Base-by-base conservation (phyloP, 148 eudicot species). In the Drosera capensis region DNA sequence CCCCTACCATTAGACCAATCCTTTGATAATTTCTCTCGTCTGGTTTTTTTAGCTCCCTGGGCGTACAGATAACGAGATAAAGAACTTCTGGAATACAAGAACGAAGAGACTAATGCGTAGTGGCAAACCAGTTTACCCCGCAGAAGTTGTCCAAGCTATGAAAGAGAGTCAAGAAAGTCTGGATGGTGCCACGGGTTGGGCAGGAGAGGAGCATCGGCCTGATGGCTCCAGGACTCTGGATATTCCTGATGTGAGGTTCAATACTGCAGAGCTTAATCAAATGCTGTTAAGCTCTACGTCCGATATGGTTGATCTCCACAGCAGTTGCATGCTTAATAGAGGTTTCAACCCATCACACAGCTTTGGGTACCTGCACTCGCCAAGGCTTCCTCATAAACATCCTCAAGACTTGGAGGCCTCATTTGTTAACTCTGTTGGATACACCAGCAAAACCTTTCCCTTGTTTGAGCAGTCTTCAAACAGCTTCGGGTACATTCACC, bases 11-110 rank as follows among this genome's bases (percentile, higher is more conserved):
- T n/a, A n/a, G n/a, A n/a, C n/a, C n/a, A n/a, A n/a, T n/a, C n/a
- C n/a, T n/a, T n/a, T n/a, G n/a, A n/a, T n/a, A n/a, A n/a, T n/a
- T 34, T 34, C 14, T 11, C 38, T 34, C 1, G 11, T 34, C 13
- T 46, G 17, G 26, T 30, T 38, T 51, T 23, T 52, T 44, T 68
- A 83, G 94, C 51, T 83, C 25, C 94, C 94, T 58, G 94, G 94
- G 29, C 83, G 94, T 20, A 79, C 94, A 30, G 94, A 83, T 55
- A 83, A 83, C 14, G 94, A 83, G 70, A 83, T 83, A 43, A 83
- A 83, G 53, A 83, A 83, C 52, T 83, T 41, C 57, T 83, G 94
- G 94, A 83, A 83, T 37, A 83, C 94, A 5, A 68, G 94, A 66
- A 69, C 67, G 3, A 83, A 83, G 67, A 71, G 87, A 45, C 56